Conservation (phyloP, 352 stramenopile genomes). For the Phytophthora vignae region DNA sequence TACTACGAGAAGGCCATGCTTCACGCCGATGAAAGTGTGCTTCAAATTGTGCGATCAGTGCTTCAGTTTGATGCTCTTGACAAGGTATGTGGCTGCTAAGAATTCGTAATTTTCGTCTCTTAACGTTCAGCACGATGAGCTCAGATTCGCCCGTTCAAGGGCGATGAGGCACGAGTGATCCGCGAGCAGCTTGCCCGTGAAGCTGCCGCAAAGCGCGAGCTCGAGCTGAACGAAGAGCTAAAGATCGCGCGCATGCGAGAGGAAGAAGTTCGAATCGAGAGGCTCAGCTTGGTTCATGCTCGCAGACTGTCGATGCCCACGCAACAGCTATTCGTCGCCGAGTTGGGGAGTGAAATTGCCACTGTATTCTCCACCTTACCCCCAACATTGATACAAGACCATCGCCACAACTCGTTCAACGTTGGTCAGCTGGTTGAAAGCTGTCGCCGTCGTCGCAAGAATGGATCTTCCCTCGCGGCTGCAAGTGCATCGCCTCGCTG, state of each 20-base stretch:
- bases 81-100: conserved; percentile 31
- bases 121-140: conserved; percentile 7
- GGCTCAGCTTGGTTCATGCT: conserved; percentile 53
- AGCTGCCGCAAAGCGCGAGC: conserved; percentile 50
- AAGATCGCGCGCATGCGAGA: conserved; percentile 37
- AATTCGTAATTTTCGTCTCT: neutral
- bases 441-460: conserved; percentile 50
- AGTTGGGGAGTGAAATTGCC: conserved; percentile 47
- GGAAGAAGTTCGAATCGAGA: conserved; percentile 43
- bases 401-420: conserved; percentile 17
- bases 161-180: conserved; percentile 54
- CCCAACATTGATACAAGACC: neutral
- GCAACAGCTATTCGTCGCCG: conserved; percentile 55
- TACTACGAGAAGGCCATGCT: conserved; percentile 69
- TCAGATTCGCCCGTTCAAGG: conserved; percentile 70
- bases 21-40: conserved; percentile 65
- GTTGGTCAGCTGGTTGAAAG: conserved; percentile 57
- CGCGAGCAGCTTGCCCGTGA: conserved; percentile 55
- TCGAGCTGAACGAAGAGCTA: conserved; percentile 56
- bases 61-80: conserved; percentile 52
- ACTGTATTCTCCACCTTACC: conserved; percentile 42
- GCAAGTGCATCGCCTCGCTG: conserved; percentile 25
- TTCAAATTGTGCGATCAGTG: conserved; percentile 48
- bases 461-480: conserved; percentile 24
- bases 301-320: conserved; percentile 45